phyloP scores from a whole-genome alignment of 108 stramenopile species.

The Fragilaria radians region DNA sequence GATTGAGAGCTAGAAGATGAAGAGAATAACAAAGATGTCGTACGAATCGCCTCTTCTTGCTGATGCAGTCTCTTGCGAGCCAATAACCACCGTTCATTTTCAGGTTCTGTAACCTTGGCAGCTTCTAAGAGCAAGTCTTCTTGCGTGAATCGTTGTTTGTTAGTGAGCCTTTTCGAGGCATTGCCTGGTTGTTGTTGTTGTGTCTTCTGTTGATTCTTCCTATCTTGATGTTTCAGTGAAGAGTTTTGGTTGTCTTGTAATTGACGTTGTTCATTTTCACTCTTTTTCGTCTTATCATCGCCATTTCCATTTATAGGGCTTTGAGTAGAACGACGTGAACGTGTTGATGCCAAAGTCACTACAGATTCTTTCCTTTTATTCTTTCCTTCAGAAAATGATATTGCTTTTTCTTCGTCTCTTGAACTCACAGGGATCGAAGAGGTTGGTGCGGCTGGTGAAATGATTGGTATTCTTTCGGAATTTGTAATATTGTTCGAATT shows the following conservation, averaged over 20 bases:
- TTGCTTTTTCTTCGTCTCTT: constrained; percentile 4
- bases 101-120: constrained; percentile 56
- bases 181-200: background rate
- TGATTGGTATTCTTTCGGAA: constrained; percentile 3
- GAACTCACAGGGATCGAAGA: background rate
- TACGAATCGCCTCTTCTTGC: constrained; percentile 33
- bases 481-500: background rate
- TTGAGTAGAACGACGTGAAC: constrained; percentile 11
- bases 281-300: background rate
- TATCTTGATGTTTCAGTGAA: constrained; percentile 4
- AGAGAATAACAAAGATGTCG: constrained; percentile 11
- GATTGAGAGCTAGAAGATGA: background rate
- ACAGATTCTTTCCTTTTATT: background rate
- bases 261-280: background rate
- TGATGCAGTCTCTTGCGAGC: constrained; percentile 40
- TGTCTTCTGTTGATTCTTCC: constrained; percentile 1
- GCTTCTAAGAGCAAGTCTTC: constrained; percentile 83
- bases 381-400: background rate
- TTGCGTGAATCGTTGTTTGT: constrained; percentile 49
- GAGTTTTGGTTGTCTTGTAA: background rate
- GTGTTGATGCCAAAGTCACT: constrained; percentile 6
- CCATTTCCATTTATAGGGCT: background rate
- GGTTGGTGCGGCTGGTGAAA: constrained; percentile 9
- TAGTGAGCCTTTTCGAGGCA: constrained; percentile 15
- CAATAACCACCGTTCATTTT: constrained; percentile 70